Percentiles rank a stretch among this genome's conserved stretches.
phyloP scores from a whole-genome alignment of 2,329 filamentous ascomycete species.

The Beauveria bassiana region DNA sequence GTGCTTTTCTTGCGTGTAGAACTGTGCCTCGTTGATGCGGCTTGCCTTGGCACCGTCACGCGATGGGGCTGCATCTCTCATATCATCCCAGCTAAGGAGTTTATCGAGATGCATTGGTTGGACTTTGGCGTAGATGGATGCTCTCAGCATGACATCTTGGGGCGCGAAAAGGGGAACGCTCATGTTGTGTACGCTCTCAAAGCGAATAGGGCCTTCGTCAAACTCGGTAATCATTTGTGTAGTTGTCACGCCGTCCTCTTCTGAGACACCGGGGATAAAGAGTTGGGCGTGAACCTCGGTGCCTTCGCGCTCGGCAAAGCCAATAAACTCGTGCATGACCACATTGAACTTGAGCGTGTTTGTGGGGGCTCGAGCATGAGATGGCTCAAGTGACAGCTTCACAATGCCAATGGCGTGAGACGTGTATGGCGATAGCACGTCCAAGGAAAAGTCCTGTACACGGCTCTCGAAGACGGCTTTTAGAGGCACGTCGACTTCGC shows the following conservation, averaged over 20 bases:
- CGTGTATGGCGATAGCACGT: constrained; percentile 88
- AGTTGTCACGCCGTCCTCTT: constrained; percentile 85
- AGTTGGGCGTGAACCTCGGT: constrained; percentile 93
- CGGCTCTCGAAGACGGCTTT: constrained; percentile 89
- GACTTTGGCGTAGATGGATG: constrained; percentile 86
- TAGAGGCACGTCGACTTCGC: constrained; percentile 86
- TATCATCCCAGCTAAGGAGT: constrained; percentile 96
- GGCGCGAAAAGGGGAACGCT: constrained; percentile 71
- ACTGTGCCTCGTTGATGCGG: constrained; percentile 83
- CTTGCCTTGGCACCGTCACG: constrained; percentile 49
- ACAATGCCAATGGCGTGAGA: constrained; percentile 85
- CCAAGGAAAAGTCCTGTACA: constrained; percentile 87
- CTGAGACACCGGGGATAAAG: constrained; percentile 86
- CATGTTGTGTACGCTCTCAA: constrained; percentile 98
- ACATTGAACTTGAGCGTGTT: constrained; percentile 97
- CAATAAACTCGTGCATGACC: constrained; percentile 92
- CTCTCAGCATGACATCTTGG: constrained; percentile 66
- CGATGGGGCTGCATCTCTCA: constrained; percentile 68
- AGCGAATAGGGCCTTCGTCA: constrained; percentile 84
- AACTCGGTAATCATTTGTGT: constrained; percentile 93
- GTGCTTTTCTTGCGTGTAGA: constrained; percentile 86
- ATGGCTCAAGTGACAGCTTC: constrained; percentile 85
- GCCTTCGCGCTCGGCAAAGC: constrained; percentile 91
- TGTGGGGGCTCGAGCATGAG: constrained; percentile 82
- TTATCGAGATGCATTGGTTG: constrained; percentile 94